A percentile compares a stretch with the other conserved stretches of the same genome.
Evolutionary conservation across 2,329 filamentous ascomycete species (phyloP).

Genomic region (Rhynchosporium agropyri): DNA sequence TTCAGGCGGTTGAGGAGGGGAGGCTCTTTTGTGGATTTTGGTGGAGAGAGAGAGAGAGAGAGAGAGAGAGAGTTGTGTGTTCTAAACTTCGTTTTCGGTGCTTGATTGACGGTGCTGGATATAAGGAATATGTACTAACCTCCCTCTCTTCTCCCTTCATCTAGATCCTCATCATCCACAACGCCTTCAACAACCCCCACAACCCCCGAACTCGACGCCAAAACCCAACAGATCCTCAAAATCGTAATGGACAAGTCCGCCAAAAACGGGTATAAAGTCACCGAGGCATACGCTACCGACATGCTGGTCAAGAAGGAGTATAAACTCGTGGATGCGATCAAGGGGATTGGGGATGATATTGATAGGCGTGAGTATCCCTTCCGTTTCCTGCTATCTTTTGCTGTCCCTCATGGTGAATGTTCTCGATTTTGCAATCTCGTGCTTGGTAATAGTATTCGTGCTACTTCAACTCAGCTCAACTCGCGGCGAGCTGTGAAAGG

Average conservation of each 20-base stretch:
- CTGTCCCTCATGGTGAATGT: no score
- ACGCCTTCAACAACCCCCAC: background rate
- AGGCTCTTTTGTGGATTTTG: no score
- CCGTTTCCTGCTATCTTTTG: background rate
- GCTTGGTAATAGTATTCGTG: no score
- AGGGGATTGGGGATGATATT: constrained; percentile 9
- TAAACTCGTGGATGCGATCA: constrained; percentile 13
- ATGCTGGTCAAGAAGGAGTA: background rate
- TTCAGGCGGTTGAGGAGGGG: no score
- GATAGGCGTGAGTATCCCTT: constrained; percentile 5
- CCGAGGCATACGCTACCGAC: background rate
- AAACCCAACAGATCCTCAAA: background rate
- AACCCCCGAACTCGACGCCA: background rate
- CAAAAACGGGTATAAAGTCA: constrained; percentile 5
- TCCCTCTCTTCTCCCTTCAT: background rate
- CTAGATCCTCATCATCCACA: background rate
- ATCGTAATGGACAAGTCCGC: background rate
- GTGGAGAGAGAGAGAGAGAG: no score
- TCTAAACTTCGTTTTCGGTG: no score
- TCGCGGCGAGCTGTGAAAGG: no score
- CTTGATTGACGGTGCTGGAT: no score
- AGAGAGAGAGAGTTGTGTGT: no score
- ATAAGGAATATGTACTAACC: background rate
- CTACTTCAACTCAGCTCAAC: no score
- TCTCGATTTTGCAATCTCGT: no score